Base-by-base conservation (phyloP, 179 eudicot genomes). In the Beta corolliflora region DNA sequence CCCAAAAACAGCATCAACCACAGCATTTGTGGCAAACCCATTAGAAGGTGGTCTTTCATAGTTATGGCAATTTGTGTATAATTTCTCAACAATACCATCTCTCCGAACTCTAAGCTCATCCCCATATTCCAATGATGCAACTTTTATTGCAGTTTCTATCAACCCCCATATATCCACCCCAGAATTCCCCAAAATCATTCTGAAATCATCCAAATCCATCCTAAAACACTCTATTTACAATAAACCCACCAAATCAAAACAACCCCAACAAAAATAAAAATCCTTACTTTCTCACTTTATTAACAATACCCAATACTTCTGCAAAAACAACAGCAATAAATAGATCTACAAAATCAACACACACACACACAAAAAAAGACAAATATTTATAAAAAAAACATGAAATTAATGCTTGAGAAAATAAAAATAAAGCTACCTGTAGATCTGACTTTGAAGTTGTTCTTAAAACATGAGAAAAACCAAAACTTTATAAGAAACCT, bases 201-300 rank as follows among this genome's bases (percentile, higher is more conserved):
- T 82, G 29, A 93, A 81, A 14, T 92, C 96, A 70, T 91, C 93
- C 88, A 89, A 81, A 91, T 94, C 92, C 98, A 94, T 94, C 15
- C 11, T 6, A 61, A 75, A 61, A 53, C 77, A 78, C 61, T 60
- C 63, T 36, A 44, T 69, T 10, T 60, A 58, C 61, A 81, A 46
- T 6, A 36, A 44, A 66, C 80, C 70, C 60, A 81, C 71, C 48
- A 76, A 36, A 36, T 36, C 41, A 36, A 36, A 36, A 36, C 41
- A 36, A 36, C 41, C 41, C 41, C 25, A 25, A 36, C 1, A 36
- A 36, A 36, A 36, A 2, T 36, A 36, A 36, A 36, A 36, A 36
- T 36, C 15, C 48, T 68, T 11, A 68, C 63, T 48, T 36, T 13
- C 73, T 69, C 56, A 53, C 36, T 67, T 59, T 67, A 67, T 11